These are phyloP conservation scores for Zelopaecilomyces penicillatus DNA, from an alignment of 2,329 filamentous ascomycete species.

Conservation along the genomic window DNA sequence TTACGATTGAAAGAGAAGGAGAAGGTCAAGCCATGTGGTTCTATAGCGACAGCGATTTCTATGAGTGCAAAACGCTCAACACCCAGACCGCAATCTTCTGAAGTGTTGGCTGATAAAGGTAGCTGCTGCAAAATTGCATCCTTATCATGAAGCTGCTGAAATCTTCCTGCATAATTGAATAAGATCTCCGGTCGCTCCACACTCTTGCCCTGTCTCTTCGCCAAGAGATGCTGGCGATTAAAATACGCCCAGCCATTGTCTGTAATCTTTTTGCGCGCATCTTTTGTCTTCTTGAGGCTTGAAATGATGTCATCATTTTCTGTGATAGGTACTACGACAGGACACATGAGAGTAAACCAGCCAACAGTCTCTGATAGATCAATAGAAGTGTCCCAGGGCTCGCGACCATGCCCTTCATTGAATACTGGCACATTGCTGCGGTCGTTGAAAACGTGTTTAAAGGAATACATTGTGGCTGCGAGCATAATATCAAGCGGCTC, in stretches of 20 bases:
- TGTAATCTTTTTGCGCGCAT: not conserved
- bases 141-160: not conserved
- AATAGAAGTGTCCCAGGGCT: conserved; percentile 18
- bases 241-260: not conserved
- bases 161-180: not conserved
- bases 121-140: not conserved
- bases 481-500: conserved; percentile 22
- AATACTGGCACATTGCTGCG: conserved; percentile 17
- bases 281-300: not conserved
- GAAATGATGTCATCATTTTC: not conserved
- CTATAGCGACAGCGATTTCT: not conserved
- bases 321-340: conserved; percentile 9
- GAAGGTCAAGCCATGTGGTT: not conserved
- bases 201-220: not conserved
- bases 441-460: conserved; percentile 17
- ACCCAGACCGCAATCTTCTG: not conserved
- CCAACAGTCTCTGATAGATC: conserved; percentile 25
- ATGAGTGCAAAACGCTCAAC: not conserved
- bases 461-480: conserved; percentile 16
- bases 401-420: conserved; percentile 25
- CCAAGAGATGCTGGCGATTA: not conserved
- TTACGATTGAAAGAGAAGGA: not conserved
- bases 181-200: not conserved
- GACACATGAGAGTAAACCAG: conserved; percentile 27
- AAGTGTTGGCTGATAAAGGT: not conserved